A percentile compares a stretch with the other conserved stretches of the same genome.
Evolutionary conservation across 208 protist genomes (phyloP).

Genomic region (Lotmaria passim): DNA sequence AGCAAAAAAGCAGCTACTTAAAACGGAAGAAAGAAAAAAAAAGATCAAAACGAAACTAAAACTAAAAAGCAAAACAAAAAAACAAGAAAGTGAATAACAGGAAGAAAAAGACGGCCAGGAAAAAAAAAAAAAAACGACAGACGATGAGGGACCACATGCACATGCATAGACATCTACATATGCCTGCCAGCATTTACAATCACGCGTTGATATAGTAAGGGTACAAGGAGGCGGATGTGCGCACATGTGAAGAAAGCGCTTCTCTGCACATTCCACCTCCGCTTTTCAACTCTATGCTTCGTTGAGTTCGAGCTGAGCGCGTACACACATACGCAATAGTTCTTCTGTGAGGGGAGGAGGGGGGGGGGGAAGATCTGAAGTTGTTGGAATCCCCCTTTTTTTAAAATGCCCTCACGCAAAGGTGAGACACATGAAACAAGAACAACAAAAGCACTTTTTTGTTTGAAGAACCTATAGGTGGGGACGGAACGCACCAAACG

Average conservation of each 20-base stretch:
- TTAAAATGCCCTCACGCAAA: no score
- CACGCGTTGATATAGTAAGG: conserved; percentile 12
- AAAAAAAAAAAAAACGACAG: neutral
- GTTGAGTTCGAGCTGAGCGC: neutral
- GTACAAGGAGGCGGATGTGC: neutral
- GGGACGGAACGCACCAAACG: neutral
- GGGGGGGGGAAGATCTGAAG: no score
- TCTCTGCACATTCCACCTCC: neutral
- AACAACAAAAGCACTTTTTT: no score
- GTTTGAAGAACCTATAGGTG: no score
- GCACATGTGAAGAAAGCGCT: neutral
- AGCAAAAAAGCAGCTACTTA: neutral
- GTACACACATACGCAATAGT: neutral
- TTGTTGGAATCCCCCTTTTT: no score
- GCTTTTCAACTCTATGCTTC: neutral
- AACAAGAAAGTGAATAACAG: neutral
- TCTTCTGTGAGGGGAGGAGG: no score
- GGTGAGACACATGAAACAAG: no score
- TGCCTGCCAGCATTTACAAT: no score
- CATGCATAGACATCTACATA: conserved; percentile 23
- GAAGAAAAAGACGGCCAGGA: conserved; percentile 20
- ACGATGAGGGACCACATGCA: neutral
- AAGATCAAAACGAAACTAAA: conserved; percentile 11
- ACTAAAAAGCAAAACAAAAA: conserved; percentile 9
- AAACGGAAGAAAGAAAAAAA: conserved; percentile 16